Conservation (phyloP, 352 stramenopile species). For the Phytophthora kernoviae region DNA sequence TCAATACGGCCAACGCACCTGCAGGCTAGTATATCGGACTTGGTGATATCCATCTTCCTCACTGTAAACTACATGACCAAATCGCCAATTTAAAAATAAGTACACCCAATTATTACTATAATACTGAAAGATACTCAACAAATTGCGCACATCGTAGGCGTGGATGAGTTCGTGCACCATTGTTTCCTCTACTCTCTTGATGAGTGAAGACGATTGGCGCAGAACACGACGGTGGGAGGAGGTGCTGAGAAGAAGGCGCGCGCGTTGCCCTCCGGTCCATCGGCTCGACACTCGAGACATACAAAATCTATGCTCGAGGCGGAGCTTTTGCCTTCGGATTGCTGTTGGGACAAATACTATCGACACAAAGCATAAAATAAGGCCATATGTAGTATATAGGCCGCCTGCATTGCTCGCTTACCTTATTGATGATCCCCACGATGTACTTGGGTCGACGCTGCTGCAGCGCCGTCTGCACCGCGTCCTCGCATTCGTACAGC, state of each 20-base stretch:
- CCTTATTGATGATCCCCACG: conserved; percentile 82
- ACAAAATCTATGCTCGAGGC: conserved; percentile 65
- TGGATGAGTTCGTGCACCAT: conserved; percentile 89
- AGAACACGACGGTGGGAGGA: conserved; percentile 82
- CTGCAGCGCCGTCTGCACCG: conserved; percentile 76
- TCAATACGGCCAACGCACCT: conserved; percentile 36
- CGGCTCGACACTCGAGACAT: conserved; percentile 76
- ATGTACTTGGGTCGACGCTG: conserved; percentile 69
- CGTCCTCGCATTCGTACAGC: conserved; percentile 78
- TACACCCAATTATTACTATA: neutral
- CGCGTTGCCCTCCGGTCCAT: conserved; percentile 74
- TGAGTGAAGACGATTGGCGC: conserved; percentile 79
- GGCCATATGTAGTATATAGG: neutral
- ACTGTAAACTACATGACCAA: conserved; percentile 65
- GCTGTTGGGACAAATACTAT: conserved; percentile 57
- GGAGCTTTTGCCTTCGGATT: conserved; percentile 27
- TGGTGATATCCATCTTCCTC: conserved; percentile 87
- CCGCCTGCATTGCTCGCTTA: conserved; percentile 8
- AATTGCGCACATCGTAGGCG: conserved; percentile 71
- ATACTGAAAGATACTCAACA: neutral
- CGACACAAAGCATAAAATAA: neutral
- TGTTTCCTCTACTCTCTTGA: conserved; percentile 71
- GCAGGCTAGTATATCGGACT: conserved; percentile 77
- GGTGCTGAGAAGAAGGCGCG: conserved; percentile 86
- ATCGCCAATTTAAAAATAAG: neutral